phyloP scores from a whole-genome alignment of 768 basidiomycete species.

The Pisolithus sp. region DNA sequence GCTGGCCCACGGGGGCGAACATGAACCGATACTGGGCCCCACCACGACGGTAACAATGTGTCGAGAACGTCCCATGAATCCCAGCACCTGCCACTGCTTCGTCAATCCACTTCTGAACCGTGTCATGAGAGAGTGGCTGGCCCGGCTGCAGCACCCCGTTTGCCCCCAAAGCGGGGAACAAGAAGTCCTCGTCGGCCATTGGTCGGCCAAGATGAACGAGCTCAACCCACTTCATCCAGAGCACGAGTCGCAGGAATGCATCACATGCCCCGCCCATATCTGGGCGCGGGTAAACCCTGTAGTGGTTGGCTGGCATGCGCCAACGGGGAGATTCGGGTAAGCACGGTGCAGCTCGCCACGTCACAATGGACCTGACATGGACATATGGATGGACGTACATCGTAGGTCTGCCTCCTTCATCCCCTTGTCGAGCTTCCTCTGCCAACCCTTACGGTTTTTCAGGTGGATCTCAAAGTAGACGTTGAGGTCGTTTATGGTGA shows the following conservation, averaged over 20 bases:
- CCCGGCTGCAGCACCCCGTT: too few relatives aligned
- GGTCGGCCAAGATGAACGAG: background rate
- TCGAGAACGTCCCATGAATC: too few relatives aligned
- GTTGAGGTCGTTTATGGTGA: conserved; percentile 2
- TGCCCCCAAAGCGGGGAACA: background rate
- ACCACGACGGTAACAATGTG: too few relatives aligned
- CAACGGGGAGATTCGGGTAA: too few relatives aligned
- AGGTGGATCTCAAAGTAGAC: conserved; percentile 18
- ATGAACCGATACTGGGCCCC: too few relatives aligned
- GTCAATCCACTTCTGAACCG: too few relatives aligned
- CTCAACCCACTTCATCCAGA: conserved; percentile 14
- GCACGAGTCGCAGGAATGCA: conserved; percentile 21
- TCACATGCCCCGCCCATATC: conserved; percentile 23
- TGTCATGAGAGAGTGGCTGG: too few relatives aligned
- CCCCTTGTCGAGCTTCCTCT: conserved; percentile 18
- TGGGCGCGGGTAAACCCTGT: conserved; percentile 28
- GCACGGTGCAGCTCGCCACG: too few relatives aligned
- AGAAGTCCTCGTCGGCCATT: background rate
- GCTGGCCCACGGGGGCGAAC: too few relatives aligned
- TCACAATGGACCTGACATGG: too few relatives aligned
- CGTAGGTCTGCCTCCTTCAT: conserved; percentile 15
- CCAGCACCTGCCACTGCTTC: too few relatives aligned
- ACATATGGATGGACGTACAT: background rate
- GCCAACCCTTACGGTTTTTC: conserved; percentile 20
- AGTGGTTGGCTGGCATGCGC: too few relatives aligned